Evolutionary conservation across 1,139 yeast genomes (phyloP), one percentile per base, ranked within the genome.

Genomic region (Taphrina confusa): DNA sequence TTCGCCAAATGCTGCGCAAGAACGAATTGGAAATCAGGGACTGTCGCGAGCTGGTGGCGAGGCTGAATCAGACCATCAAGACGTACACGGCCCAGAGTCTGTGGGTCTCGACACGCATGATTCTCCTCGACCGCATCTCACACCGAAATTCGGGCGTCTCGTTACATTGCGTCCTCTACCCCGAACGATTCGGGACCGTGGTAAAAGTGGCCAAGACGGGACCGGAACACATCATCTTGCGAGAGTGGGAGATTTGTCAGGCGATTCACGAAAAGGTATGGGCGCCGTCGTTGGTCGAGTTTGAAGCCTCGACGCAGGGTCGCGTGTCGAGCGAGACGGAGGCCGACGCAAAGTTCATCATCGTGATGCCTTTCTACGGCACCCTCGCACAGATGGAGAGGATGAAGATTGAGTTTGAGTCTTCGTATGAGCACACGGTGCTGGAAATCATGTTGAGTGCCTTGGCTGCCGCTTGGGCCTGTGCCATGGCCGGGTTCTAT

Each of bases 191-290:
- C 33, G 47, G 47, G 5, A n/a, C 31, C 16, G 47, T 42, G 18
- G 47, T 42, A 14, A 42, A 42, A 2, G 47, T 42, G 20, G 47
- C 47, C 5, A 42, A 42, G 16, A 42, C 47, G n/a, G 47, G 47
- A 6, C 47, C 47, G 47, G 47, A 42, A 14, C 47, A 42, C 47
- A 42, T 42, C 4, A 42, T 42, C 2, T 20, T n/a, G 11, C 30
- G 47, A 9, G 47, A 42, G 16, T 42, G 47, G 47, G 25, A 42
- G 31, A 42, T 18, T n/a, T 42, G 47, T 16, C 47, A 42, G 47
- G 47, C 22, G 20, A 42, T 42, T 12, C 47, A 42, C 31, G 31
- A 23, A 25, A 42, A 42, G 20, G 31, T 42, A 9, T n/a, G 18
- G 20, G 20, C 14, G 16, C 47, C 47, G 6, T 42, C 47, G 14